Base-by-base conservation (phyloP, 345 rosid species). In the Trapa bicornis region DNA sequence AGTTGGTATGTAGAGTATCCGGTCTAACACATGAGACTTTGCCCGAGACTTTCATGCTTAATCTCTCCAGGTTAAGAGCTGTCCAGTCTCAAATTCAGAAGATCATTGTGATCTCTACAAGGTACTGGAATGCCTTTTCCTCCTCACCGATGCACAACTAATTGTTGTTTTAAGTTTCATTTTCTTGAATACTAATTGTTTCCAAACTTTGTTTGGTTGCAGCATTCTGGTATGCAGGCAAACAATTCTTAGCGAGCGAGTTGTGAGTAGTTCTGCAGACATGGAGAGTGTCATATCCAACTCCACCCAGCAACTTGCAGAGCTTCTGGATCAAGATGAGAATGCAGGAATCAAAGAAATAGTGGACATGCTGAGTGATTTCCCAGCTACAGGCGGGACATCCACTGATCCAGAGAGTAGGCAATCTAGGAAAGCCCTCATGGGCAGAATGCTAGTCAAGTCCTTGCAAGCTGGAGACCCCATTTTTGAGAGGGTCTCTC, bases 221-320 rank as follows among this genome's bases (percentile, higher is more conserved):
- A 93, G 98, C 85, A 73, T 93, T 54, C 94, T 93, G 69, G 76
- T 93, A 33, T 88, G 89, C 76, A 85, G 89, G 16, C 98, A 90
- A 78, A 79, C 82, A 35, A 84, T 87, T 35, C 71, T 80, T 62
- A 83, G 87, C 37, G 89, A 82, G 75, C 81, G 60, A 67, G 75
- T 74, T 38, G 84, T 79, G 54, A 57, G 78, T 67, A 82, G 70
- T 48, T 69, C 80, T n/a, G 64, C 80, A 9, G 90, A 90, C 45
- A 69, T 84, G 81, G 97, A 90, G 67, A 79, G 63, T 71, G 74
- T 80, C 37, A 15, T 80, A 36, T 80, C 81, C 7, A 76, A 86
- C 37, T 79, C 81, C 74, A 65, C 74, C 1, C 65, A 79, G 67
- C 80, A 70, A 10, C 71, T 93, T 54, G 60, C 72, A 70, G 84